These are phyloP conservation scores for Coemansia sp. DNA, from an alignment of 192 early-diverging fungal species.

Conservation along the genomic window DNA sequence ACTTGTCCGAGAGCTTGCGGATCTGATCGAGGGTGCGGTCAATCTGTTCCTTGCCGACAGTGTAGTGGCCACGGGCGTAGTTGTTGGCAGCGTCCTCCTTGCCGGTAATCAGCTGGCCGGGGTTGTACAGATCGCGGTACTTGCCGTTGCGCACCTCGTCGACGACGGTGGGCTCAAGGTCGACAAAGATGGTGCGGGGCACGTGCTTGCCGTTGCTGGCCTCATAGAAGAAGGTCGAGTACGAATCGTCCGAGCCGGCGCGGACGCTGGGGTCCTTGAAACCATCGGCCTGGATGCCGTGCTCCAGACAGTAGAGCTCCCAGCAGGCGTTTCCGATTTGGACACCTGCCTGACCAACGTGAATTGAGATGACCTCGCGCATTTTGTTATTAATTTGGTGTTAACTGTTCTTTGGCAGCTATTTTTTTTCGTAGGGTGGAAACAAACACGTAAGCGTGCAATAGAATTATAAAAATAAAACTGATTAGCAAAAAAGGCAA, in stretches of 20 bases:
- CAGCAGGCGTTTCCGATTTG: constrained; percentile 99
- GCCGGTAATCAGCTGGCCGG: constrained; percentile 98
- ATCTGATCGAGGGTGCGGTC: constrained; percentile 95
- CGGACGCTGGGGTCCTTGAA: constrained; percentile 33
- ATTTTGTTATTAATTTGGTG: constrained; percentile 40
- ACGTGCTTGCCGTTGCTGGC: constrained; percentile 99
- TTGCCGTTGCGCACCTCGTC: constrained; percentile 98
- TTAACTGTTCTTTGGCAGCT: constrained; percentile 2
- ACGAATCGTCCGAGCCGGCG: constrained; percentile 73
- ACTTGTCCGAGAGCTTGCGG: constrained; percentile 97
- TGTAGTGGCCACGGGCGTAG: constrained; percentile 99
- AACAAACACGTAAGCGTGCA: constrained; percentile 6
- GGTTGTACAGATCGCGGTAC: constrained; percentile 92
- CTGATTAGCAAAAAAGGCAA: constrained; percentile 3
- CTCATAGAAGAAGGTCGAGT: constrained; percentile 99
- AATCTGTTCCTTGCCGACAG: constrained; percentile 98
- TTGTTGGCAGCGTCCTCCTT: constrained; percentile 99
- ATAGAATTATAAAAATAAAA: constrained; percentile 5
- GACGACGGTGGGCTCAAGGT: constrained; percentile 93
- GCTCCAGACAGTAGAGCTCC: constrained; percentile 96
- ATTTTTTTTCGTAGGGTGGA: neutral
- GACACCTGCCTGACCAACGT: constrained; percentile 95
- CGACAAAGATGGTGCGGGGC: constrained; percentile 98
- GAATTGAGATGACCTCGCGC: constrained; percentile 77
- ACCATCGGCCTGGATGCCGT: constrained; percentile 97